A percentile compares a stretch with the other conserved stretches of the same genome.
These are phyloP conservation scores for Solanum chiquidenum DNA, from an alignment of 257 asterid species.

Conservation along the genomic window DNA sequence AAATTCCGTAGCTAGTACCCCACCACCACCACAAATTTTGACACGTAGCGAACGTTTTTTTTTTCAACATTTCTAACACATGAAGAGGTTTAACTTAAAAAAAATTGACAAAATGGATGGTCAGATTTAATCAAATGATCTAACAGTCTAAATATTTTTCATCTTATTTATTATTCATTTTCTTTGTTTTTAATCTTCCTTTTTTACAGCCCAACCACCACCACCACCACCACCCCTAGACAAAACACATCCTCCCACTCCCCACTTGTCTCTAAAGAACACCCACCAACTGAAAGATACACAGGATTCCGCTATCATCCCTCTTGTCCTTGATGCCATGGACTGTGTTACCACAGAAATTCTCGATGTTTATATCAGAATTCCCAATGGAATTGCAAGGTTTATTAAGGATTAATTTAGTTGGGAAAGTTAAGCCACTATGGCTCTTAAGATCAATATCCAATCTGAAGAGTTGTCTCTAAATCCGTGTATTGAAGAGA, in stretches of 20 bases:
- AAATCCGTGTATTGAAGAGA: slow-evolving; percentile 43
- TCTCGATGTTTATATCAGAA: slow-evolving; percentile 40
- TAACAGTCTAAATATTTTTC: background rate
- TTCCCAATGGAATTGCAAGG: slow-evolving; percentile 47
- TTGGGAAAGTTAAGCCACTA: slow-evolving; percentile 23
- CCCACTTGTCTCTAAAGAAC: background rate
- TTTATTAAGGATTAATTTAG: slow-evolving; percentile 35
- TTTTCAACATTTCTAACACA: background rate
- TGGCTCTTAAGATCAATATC: slow-evolving; percentile 32
- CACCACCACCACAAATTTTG: background rate
- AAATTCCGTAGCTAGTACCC: background rate
- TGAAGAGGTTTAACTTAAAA: background rate
- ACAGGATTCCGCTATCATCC: slow-evolving; percentile 15
- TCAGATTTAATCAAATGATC: background rate
- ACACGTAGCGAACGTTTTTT: background rate
- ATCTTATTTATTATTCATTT: background rate
- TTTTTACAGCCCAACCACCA: background rate
- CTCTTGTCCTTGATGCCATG: slow-evolving; percentile 49
- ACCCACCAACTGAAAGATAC: background rate
- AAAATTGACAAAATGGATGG: background rate
- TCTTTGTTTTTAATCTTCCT: background rate
- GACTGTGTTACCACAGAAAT: slow-evolving; percentile 51
- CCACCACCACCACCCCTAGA: background rate
- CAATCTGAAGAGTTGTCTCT: slow-evolving; percentile 49
- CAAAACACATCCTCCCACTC: background rate